phyloP scores from a whole-genome alignment of 768 basidiomycete genomes.

The Collybia nuda region DNA sequence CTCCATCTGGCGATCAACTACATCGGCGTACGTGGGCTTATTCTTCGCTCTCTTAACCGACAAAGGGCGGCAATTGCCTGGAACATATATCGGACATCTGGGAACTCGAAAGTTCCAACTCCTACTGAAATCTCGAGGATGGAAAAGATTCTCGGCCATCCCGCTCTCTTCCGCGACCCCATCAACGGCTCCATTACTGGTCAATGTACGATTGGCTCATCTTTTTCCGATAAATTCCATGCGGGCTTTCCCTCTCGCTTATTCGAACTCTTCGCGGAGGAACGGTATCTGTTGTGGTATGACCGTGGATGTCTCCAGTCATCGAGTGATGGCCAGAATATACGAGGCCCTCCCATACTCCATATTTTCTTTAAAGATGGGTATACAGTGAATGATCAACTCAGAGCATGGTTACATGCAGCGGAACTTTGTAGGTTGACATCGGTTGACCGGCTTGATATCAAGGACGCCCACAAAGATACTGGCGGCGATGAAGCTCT shows the following conservation, averaged over 20 bases:
- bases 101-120: conserved; percentile 15
- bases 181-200: conserved; percentile 36
- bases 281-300: conserved; percentile 58
- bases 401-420: conserved; percentile 56
- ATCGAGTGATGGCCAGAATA: conserved; percentile 6
- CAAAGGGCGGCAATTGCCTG: conserved; percentile 59
- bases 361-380: conserved; percentile 53
- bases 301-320: conserved; percentile 24
- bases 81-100: conserved; percentile 34
- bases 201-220: conserved; percentile 49
- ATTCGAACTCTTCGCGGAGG: conserved; percentile 38
- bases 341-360: conserved; percentile 24
- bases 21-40: conserved; percentile 56
- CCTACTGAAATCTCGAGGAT: conserved; percentile 37
- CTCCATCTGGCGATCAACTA: conserved; percentile 62
- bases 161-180: conserved; percentile 37
- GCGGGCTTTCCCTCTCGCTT: conserved; percentile 26
- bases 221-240: conserved; percentile 33
- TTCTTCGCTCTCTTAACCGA: conserved; percentile 56
- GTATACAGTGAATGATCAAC: conserved; percentile 44
- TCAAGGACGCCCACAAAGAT: neutral
- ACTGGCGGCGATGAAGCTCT: conserved; percentile 8
- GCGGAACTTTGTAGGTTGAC: conserved; percentile 31
- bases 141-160: conserved; percentile 45
- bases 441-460: conserved; percentile 4